Percentiles rank a stretch among this genome's conserved stretches.
These are phyloP conservation scores for Fraxinus angustifolia DNA, from an alignment of 305 asterid species.

Conservation along the genomic window DNA sequence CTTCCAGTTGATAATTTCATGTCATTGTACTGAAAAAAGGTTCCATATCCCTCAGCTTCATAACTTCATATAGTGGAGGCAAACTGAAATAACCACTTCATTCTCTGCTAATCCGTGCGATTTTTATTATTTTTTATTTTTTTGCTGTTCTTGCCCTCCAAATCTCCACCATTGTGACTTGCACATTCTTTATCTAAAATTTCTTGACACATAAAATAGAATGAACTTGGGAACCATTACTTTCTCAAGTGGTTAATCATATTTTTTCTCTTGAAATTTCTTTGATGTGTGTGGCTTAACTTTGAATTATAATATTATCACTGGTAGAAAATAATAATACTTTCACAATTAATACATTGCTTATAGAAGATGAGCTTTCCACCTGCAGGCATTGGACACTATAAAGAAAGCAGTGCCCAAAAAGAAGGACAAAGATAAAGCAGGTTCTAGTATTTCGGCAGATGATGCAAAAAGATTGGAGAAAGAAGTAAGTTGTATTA, in stretches of 20 bases:
- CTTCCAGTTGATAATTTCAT: background rate
- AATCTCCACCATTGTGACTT: background rate
- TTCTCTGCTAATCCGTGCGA: background rate
- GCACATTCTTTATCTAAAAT: background rate
- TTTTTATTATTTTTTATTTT: background rate
- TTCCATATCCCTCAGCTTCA: background rate
- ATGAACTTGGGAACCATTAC: background rate
- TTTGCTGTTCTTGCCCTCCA: background rate
- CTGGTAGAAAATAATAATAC: background rate
- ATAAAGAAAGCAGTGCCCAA: slow-evolving; percentile 67
- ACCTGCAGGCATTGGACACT: slow-evolving; percentile 64
- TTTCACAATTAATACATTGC: background rate
- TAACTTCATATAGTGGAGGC: background rate
- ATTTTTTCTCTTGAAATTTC: background rate
- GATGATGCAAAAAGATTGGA: slow-evolving; percentile 84
- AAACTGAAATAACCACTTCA: background rate
- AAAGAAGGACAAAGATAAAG: slow-evolving; percentile 72
- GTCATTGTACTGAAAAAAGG: background rate
- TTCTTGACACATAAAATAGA: background rate
- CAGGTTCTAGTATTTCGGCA: slow-evolving; percentile 56
- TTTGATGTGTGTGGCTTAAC: background rate
- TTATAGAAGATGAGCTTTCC: slow-evolving; percentile 13
- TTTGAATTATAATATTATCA: background rate
- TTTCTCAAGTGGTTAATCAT: background rate
- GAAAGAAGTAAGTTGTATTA: slow-evolving; percentile 62